Evolutionary conservation across 169 alveolate species (phyloP).

Genomic region (Cryptosporidium muris): DNA sequence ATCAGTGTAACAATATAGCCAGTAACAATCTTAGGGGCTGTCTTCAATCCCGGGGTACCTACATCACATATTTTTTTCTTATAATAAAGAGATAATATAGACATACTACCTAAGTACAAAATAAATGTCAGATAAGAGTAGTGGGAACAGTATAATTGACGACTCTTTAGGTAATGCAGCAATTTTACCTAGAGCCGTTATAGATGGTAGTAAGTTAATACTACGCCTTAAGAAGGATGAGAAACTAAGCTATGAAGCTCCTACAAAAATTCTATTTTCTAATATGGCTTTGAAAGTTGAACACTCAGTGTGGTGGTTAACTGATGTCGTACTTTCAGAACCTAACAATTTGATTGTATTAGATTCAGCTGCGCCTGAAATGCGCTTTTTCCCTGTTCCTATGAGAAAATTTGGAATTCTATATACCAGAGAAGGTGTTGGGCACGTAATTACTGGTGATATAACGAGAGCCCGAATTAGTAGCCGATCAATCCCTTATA

Average conservation of each 20-base stretch:
- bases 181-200: slow-evolving; percentile 41
- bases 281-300: slow-evolving; percentile 39
- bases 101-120: too few species aligned
- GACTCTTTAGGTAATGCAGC: background rate
- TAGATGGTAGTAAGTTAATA: slow-evolving; percentile 63
- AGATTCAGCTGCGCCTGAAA: slow-evolving; percentile 54
- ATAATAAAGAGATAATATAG: too few species aligned
- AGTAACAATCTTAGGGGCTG: too few species aligned
- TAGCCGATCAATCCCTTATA: slow-evolving; percentile 52
- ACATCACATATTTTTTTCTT: too few species aligned
- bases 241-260: slow-evolving; percentile 59
- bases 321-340: slow-evolving; percentile 50
- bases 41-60: too few species aligned
- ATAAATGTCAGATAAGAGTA: too few species aligned
- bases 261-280: slow-evolving; percentile 61
- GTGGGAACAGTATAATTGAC: too few species aligned
- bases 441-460: slow-evolving; percentile 69
- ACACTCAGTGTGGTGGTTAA: slow-evolving; percentile 67
- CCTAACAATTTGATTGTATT: slow-evolving; percentile 38
- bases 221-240: slow-evolving; percentile 60
- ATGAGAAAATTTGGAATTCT: slow-evolving; percentile 67
- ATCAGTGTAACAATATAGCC: too few species aligned
- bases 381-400: slow-evolving; percentile 67
- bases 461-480: slow-evolving; percentile 53
- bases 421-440: slow-evolving; percentile 71